A percentile compares a stretch with the other conserved stretches of the same genome.
Conservation (phyloP, 2,329 filamentous ascomycete genomes). For the Sporothrix brasiliensis region DNA sequence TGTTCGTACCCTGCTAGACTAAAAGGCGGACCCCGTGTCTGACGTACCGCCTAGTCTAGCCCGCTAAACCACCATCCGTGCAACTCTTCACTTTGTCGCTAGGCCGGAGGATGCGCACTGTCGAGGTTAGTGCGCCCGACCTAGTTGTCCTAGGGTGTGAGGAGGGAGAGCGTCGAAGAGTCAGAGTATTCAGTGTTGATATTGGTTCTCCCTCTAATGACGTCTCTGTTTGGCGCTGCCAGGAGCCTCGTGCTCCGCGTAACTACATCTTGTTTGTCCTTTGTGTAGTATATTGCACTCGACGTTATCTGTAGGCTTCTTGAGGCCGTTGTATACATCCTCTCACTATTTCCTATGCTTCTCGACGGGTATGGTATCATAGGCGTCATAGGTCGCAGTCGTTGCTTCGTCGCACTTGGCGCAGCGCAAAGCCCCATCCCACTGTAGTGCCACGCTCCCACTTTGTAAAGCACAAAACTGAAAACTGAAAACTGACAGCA, state of each 20-base stretch:
- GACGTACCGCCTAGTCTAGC: slow-evolving; percentile 21
- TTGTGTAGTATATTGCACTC: too few species aligned
- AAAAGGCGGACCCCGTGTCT: slow-evolving; percentile 28
- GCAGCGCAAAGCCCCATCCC: slow-evolving; percentile 8
- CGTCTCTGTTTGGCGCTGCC: too few species aligned
- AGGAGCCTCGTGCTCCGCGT: too few species aligned
- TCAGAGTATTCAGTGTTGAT: not conserved
- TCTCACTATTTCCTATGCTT: too few species aligned
- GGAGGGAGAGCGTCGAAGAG: not conserved
- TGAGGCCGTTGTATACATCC: too few species aligned
- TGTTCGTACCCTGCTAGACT: not conserved
- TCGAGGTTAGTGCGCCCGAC: slow-evolving; percentile 31
- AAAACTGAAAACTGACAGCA: not conserved
- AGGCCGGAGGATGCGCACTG: slow-evolving; percentile 32
- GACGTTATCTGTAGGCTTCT: too few species aligned
- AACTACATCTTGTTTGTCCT: too few species aligned
- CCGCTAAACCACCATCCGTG: slow-evolving; percentile 20
- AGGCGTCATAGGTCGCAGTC: slow-evolving; percentile 9
- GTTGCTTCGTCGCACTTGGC: slow-evolving; percentile 1
- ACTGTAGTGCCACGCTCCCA: not conserved
- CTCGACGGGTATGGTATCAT: not conserved
- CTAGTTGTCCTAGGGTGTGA: slow-evolving; percentile 20
- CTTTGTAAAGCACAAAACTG: not conserved
- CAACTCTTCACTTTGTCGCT: slow-evolving; percentile 14
- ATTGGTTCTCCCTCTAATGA: not conserved